A percentile compares a stretch with the other conserved stretches of the same genome.
Evolutionary conservation across 202 grass and related monocot genomes (phyloP).

Genomic region (Setaria italica): DNA sequence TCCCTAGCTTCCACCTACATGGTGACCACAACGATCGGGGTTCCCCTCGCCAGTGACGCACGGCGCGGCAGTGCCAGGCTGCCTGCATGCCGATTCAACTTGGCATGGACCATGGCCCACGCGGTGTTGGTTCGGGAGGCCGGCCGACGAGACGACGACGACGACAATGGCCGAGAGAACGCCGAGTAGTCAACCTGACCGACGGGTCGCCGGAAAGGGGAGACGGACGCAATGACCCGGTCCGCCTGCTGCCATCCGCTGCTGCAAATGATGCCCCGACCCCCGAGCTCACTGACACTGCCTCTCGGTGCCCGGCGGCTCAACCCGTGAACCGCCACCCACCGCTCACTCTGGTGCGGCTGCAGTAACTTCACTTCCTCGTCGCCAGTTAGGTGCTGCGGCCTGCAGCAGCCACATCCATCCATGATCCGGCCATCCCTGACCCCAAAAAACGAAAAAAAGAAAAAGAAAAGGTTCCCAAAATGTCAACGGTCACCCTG

Average conservation of each 20-base stretch:
- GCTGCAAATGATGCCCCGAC: neutral
- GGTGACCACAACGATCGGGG: too few relatives aligned
- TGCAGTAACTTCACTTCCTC: neutral
- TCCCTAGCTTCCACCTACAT: too few relatives aligned
- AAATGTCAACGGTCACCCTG: neutral
- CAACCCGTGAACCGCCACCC: neutral
- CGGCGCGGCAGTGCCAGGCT: too few relatives aligned
- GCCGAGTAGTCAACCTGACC: conserved; percentile 2
- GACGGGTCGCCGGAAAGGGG: neutral
- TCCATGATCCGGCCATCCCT: neutral
- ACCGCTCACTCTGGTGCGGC: neutral
- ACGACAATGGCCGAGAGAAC: neutral
- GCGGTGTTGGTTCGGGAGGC: too few relatives aligned
- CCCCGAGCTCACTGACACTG: neutral
- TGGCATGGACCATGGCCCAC: too few relatives aligned
- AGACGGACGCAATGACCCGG: neutral
- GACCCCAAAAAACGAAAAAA: too few relatives aligned
- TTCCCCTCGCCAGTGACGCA: too few relatives aligned
- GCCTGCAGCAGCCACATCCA: neutral
- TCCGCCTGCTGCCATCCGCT: neutral
- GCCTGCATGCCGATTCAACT: too few relatives aligned
- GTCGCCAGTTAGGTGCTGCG: neutral
- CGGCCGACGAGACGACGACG: too few relatives aligned
- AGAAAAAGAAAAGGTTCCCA: neutral
- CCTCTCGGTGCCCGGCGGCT: too few relatives aligned